Evolutionary conservation across 2,329 filamentous ascomycete species (phyloP).

Genomic region (Neophaeococcomyces mojaviensis): DNA sequence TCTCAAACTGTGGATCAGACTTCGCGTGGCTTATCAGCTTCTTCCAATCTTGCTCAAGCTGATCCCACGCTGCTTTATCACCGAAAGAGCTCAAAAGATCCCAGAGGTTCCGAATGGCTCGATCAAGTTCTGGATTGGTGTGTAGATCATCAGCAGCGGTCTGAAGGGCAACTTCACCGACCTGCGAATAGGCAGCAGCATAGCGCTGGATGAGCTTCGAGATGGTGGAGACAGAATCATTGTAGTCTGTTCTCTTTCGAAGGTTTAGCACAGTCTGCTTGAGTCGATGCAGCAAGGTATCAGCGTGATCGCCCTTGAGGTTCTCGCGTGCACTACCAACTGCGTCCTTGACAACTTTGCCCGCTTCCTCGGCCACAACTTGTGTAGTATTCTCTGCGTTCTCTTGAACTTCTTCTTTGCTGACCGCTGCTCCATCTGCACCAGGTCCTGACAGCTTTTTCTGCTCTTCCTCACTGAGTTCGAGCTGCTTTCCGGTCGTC

Average conservation of each 20-base stretch:
- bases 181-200: conserved; percentile 67
- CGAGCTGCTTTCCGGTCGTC: conserved; percentile 63
- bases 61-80: conserved; percentile 64
- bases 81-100: conserved; percentile 72
- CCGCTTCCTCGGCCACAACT: conserved; percentile 30
- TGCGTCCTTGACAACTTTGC: conserved; percentile 47
- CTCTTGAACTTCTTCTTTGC: conserved; percentile 54
- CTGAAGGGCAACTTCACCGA: conserved; percentile 58
- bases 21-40: conserved; percentile 65
- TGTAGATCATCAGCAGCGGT: conserved; percentile 64
- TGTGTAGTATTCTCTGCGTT: conserved; percentile 48
- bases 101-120: conserved; percentile 75
- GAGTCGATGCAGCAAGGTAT: conserved; percentile 65
- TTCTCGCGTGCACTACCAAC: conserved; percentile 67
- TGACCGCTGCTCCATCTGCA: conserved; percentile 39
- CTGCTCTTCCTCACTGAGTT: conserved; percentile 58
- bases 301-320: conserved; percentile 61
- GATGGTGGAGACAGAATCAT: conserved; percentile 74
- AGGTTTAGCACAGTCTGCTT: conserved; percentile 70
- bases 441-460: conserved; percentile 42
- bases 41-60: conserved; percentile 60
- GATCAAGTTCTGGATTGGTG: conserved; percentile 66
- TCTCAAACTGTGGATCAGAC: conserved; percentile 75
- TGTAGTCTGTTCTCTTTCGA: conserved; percentile 70
- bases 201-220: conserved; percentile 70